phyloP scores from a whole-genome alignment of 768 basidiomycete species.

The Tricholoma saponaceum region DNA sequence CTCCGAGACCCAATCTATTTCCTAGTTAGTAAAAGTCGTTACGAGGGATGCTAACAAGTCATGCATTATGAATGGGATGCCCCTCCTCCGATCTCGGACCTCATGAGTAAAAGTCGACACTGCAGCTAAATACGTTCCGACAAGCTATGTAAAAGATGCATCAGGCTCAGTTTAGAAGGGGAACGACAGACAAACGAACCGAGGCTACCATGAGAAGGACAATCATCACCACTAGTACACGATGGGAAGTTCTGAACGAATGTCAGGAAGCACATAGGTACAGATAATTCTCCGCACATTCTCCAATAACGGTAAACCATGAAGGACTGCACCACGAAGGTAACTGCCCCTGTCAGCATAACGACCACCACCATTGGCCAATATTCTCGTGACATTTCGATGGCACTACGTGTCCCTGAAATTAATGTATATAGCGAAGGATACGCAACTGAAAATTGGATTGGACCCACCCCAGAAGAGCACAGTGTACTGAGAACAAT shows the following conservation, averaged over 20 bases:
- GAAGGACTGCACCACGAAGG: not conserved
- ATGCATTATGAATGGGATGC: not conserved
- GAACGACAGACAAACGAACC: not conserved
- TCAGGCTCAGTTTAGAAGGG: not conserved
- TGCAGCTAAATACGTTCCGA: not conserved
- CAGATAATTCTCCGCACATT: not conserved
- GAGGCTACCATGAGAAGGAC: not conserved
- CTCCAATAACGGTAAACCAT: conserved; percentile 2
- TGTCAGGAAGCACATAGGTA: not conserved
- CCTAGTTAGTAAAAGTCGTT: not conserved
- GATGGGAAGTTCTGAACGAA: not conserved
- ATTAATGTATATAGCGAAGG: not conserved
- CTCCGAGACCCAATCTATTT: not conserved
- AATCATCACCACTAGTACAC: not conserved
- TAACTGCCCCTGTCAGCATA: not conserved
- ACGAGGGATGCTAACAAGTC: not conserved
- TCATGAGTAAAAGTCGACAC: not conserved
- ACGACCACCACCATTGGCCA: not conserved
- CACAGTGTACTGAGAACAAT: not conserved
- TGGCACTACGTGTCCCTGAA: not conserved
- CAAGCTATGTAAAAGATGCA: not conserved
- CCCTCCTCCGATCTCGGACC: not conserved
- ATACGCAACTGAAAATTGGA: not conserved
- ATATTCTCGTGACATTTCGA: not conserved
- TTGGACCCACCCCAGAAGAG: not conserved